These are phyloP conservation scores for Aspergillus sclerotiicarbonarius DNA, from an alignment of 495 filamentous ascomycete genomes.

Conservation along the genomic window DNA sequence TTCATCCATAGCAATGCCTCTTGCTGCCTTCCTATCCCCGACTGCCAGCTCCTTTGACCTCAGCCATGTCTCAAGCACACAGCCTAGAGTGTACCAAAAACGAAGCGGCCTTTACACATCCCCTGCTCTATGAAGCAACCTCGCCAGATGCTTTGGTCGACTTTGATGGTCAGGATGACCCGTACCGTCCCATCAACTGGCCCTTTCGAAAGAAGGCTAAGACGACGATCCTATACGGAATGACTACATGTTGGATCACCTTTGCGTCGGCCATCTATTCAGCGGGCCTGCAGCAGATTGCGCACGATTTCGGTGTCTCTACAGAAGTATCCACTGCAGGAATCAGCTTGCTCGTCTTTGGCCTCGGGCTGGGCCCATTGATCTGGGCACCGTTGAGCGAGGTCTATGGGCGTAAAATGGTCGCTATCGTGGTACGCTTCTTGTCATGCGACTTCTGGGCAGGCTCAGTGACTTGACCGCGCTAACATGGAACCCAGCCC, in stretches of 20 bases:
- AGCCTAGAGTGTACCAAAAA: not conserved
- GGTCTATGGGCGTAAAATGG: constrained; percentile 11
- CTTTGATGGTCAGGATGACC: not conserved
- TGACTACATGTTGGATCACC: not conserved
- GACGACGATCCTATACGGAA: not conserved
- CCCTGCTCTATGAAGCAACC: not conserved
- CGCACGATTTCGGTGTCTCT: not conserved
- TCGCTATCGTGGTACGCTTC: not conserved
- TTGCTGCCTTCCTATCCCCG: not conserved
- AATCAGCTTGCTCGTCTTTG: not conserved
- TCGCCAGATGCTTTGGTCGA: not conserved
- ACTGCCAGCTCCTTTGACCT: not conserved
- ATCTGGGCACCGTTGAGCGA: constrained; percentile 17
- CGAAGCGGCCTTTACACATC: not conserved
- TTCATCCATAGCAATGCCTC: not conserved
- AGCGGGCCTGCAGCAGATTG: not conserved
- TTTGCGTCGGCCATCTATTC: not conserved
- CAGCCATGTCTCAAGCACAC: not conserved
- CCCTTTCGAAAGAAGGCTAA: not conserved
- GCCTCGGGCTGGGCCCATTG: constrained; percentile 11
- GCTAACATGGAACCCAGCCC: not conserved
- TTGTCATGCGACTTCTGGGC: not conserved
- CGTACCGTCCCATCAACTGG: not conserved
- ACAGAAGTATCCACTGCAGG: not conserved
- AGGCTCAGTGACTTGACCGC: no score